Base-by-base conservation (phyloP, 371 early-diverging fungal genomes). In the Apophysomyces sp. region DNA sequence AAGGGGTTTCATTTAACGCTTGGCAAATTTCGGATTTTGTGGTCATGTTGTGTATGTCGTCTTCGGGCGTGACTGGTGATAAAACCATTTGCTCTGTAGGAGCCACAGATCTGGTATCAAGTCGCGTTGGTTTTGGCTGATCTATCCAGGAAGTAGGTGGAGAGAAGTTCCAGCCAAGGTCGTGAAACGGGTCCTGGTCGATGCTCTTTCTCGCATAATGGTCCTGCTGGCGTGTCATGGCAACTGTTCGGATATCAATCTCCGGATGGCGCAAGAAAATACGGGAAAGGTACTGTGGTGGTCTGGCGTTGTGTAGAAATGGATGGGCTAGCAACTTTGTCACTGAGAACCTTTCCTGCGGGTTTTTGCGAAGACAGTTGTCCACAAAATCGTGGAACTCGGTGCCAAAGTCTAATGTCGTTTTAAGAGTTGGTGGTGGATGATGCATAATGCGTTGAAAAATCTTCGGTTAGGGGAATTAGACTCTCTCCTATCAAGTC, bases 291-390 rank as follows among this genome's bases (percentile, higher is more conserved):
- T 51, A 30, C 1, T 44, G 27, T 32, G 72, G 66, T 2, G 67
- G 21, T 13, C 57, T 53, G 2, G 80, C 72, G 31, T 66, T 68
- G 24, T 66, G 69, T 3, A 80, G 29, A 39, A 80, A 91, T 7
- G 89, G 85, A 61, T 94, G 93, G 6, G 68, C 61, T 32, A 93
- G 64, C 2, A 91, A 89, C 44, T 90, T 84, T 0, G 83, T 76
- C 0, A 85, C 82, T 5, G 87, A 80, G 31, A 90, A 78, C 32
- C 95, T 82, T 31, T 78, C 69, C 9, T 63, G 62, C 0, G 94
- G 93, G 67, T 89, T 81, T 40, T 90, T 91, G 27, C 70, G 66
- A 49, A 95, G 68, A 58, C 80, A 77, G 11, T 52, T 58, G 0
- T 68, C 60, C n/a, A 75, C 58, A 54, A 80, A 77, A 39, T 70